Conservation (phyloP, 257 asterid genomes). For the Linaria vulgaris region DNA sequence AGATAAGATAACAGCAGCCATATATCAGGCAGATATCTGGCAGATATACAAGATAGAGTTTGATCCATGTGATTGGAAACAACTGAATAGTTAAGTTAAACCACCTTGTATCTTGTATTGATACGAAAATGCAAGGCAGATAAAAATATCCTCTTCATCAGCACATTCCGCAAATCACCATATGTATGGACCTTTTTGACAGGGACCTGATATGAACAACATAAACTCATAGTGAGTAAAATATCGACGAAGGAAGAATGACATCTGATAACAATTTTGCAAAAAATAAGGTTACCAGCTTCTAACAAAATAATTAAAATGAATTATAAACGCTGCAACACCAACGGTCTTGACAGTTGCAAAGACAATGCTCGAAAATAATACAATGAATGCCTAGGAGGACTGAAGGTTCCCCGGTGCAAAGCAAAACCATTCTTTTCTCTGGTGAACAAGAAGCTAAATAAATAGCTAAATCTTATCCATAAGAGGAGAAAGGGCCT, state of each 20-base stretch:
- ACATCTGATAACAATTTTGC: neutral
- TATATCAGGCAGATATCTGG: slow-evolving; percentile 14
- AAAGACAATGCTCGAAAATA: too few species aligned
- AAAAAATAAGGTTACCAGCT: slow-evolving; percentile 16
- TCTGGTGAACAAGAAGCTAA: too few species aligned
- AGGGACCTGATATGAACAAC: slow-evolving; percentile 68
- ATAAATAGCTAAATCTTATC: too few species aligned
- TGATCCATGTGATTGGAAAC: slow-evolving; percentile 11
- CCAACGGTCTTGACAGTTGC: too few species aligned
- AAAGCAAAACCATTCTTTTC: too few species aligned
- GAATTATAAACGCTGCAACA: too few species aligned
- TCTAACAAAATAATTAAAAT: slow-evolving; percentile 8
- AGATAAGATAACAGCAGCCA: slow-evolving; percentile 13
- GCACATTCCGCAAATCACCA: slow-evolving; percentile 84
- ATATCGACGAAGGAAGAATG: slow-evolving; percentile 2
- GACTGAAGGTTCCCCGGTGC: too few species aligned
- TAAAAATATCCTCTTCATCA: slow-evolving; percentile 99
- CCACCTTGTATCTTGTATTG: slow-evolving; percentile 96
- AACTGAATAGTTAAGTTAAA: slow-evolving; percentile 24
- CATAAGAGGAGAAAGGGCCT: too few species aligned
- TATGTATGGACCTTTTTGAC: slow-evolving; percentile 85
- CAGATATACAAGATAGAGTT: slow-evolving; percentile 8
- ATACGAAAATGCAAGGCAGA: slow-evolving; percentile 99
- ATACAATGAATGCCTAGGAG: too few species aligned
- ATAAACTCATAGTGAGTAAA: slow-evolving; percentile 21